phyloP scores from a whole-genome alignment of 768 basidiomycete species.

The Sporobolomyces phaffii region DNA sequence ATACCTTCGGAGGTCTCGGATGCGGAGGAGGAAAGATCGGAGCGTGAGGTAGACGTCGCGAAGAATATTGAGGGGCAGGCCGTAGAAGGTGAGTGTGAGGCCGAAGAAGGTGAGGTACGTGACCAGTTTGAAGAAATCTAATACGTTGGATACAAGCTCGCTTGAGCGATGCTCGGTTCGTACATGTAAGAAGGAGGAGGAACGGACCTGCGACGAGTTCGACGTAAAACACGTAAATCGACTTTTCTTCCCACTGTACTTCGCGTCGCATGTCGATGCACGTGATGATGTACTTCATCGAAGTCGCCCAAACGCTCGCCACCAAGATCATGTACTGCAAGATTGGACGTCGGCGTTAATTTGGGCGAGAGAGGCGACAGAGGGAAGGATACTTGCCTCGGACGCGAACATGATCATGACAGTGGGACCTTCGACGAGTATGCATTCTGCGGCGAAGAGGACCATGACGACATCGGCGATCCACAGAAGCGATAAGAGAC shows the following conservation, averaged over 20 bases:
- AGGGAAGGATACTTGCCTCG: conserved; percentile 57
- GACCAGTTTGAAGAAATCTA: conserved; percentile 87
- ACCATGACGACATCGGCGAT: conserved; percentile 70
- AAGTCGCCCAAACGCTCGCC: conserved; percentile 69
- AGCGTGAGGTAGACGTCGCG: conserved; percentile 95
- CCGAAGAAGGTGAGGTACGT: conserved; percentile 91
- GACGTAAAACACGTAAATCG: conserved; percentile 93
- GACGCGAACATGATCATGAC: conserved; percentile 93
- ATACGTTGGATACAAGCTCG: too few relatives aligned
- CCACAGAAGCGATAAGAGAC: conserved; percentile 70
- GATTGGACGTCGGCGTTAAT: not conserved
- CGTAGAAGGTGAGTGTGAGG: conserved; percentile 88
- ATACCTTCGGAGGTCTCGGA: conserved; percentile 83
- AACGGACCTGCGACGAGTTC: conserved; percentile 77
- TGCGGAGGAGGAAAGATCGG: conserved; percentile 79
- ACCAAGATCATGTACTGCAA: conserved; percentile 78
- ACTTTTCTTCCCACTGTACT: conserved; percentile 96
- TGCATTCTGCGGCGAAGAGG: conserved; percentile 70
- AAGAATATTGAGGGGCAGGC: conserved; percentile 90
- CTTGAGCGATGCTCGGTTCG: too few relatives aligned
- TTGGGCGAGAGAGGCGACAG: conserved; percentile 4
- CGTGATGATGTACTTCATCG: conserved; percentile 75
- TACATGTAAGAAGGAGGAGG: too few relatives aligned
- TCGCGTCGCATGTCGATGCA: conserved; percentile 65
- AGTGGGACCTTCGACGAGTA: conserved; percentile 69